phyloP scores from a whole-genome alignment of 179 eudicot species.

The Nepenthes alata region DNA sequence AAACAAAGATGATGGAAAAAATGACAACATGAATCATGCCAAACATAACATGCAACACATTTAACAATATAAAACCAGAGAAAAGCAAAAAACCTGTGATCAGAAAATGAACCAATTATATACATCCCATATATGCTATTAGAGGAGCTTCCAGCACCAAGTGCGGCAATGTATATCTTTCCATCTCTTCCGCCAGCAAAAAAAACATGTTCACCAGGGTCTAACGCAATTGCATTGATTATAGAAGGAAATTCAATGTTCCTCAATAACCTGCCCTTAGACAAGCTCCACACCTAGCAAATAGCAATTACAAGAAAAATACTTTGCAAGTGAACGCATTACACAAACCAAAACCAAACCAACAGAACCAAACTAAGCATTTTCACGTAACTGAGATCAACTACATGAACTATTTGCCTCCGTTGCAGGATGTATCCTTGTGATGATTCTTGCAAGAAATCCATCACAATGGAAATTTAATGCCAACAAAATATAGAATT shows the following conservation, averaged over 20 bases:
- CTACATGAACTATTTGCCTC: no score
- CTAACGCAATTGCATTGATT: constrained; percentile 68
- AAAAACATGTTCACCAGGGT: constrained; percentile 73
- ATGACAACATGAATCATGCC: no score
- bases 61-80: not conserved
- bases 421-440: no score
- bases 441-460: no score
- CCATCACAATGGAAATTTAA: no score
- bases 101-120: constrained; percentile 61
- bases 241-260: constrained; percentile 51
- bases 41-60: not conserved
- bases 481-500: no score
- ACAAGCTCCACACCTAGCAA: constrained; percentile 67
- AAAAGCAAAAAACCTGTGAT: constrained; percentile 42
- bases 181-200: constrained; percentile 96
- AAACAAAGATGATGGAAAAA: no score
- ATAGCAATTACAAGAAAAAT: constrained; percentile 1
- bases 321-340: not conserved
- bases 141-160: constrained; percentile 38
- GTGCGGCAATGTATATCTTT: constrained; percentile 70
- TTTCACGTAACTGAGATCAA: no score
- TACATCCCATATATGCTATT: constrained; percentile 48
- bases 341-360: no score
- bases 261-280: constrained; percentile 53
- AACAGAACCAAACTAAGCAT: no score